Evolutionary conservation across 768 basidiomycete species (phyloP), one percentile per base, ranked within the genome.

Genomic region (Psilocybe subaeruginosa): DNA sequence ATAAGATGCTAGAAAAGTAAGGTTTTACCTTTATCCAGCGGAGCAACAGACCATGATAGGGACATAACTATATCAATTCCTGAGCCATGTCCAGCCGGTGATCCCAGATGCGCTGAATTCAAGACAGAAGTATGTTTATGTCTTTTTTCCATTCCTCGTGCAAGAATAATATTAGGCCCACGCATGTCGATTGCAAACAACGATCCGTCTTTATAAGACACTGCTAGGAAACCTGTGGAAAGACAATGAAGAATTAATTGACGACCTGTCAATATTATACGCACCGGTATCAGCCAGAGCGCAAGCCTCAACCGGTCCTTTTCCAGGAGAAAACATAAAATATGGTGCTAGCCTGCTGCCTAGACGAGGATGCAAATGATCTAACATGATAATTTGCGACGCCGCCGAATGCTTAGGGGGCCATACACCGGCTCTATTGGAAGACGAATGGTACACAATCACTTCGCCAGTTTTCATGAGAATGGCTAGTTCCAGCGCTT

Each of bases 281-380:
- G 68, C 60, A 90, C 94, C 94, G 51, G 92, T 83, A 69, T 93
- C 88, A 9, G 88, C 88, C 11, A 92, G 71, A 5, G 89, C 86
- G 68, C 81, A 85, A 17, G 84, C 79, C 4, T 81, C 78, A 3
- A 85, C 77, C 0, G 77, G 74, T 1, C 85, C 85, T 56, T 76
- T 77, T 23, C 74, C 73, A 37, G 84, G 71, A 30, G 76, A 74
- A 33, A 94, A 71, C 62, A 90, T 78, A 51, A 91, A 82, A 59
- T 81, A 82, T 0, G 92, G 91, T 31, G 77, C 78, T 62, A 88
- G 88, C 35, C 82, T 80, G 46, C 78, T 77, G 8, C 70, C 74
- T 30, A 66, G 68, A 8, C 69, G 58, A n/a, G 71, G 72, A 8
- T 76, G 69, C 31, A 88, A 66, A 69, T 89, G 85, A 2, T 78